A percentile compares a stretch with the other conserved stretches of the same genome.
phyloP scores from a whole-genome alignment of 2,329 filamentous ascomycete species.

The Pseudogymnoascus sp. region DNA sequence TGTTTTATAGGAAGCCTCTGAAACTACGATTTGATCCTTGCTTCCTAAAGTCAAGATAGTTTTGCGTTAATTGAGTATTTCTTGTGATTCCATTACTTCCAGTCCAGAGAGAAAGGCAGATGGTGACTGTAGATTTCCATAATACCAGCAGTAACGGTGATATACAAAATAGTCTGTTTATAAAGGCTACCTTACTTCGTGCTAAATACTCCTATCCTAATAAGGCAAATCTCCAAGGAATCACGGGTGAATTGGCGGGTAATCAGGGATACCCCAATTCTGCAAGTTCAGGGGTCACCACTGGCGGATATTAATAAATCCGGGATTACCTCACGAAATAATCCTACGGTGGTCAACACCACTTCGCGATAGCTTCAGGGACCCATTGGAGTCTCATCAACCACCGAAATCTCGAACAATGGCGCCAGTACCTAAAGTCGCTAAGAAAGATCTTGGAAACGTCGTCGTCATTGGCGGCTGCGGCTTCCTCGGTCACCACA shows the following conservation, averaged over 20 bases:
- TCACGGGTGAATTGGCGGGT: background rate
- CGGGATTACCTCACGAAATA: slow-evolving; percentile 4
- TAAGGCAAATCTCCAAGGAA: background rate
- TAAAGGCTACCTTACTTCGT: background rate
- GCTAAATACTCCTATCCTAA: too few species aligned
- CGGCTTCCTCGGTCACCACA: slow-evolving; percentile 76
- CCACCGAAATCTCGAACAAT: slow-evolving; percentile 1
- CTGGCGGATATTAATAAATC: slow-evolving; percentile 7
- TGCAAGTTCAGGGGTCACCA: background rate
- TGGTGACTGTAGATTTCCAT: background rate
- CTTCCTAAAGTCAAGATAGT: background rate
- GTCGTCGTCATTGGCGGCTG: slow-evolving; percentile 77
- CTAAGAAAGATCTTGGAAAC: slow-evolving; percentile 45
- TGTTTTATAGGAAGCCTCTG: background rate
- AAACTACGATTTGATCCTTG: background rate
- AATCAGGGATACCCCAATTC: slow-evolving; percentile 1
- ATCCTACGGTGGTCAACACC: background rate
- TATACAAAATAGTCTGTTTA: background rate
- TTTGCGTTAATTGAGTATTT: background rate
- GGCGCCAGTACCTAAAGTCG: background rate
- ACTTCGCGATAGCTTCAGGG: slow-evolving; percentile 2
- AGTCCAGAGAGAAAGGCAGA: background rate
- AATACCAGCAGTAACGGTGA: background rate
- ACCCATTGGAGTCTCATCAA: slow-evolving; percentile 7
- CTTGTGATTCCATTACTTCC: background rate